These are phyloP conservation scores for Aphanomyces stellatus DNA, from an alignment of 352 stramenopile species.

Conservation along the genomic window DNA sequence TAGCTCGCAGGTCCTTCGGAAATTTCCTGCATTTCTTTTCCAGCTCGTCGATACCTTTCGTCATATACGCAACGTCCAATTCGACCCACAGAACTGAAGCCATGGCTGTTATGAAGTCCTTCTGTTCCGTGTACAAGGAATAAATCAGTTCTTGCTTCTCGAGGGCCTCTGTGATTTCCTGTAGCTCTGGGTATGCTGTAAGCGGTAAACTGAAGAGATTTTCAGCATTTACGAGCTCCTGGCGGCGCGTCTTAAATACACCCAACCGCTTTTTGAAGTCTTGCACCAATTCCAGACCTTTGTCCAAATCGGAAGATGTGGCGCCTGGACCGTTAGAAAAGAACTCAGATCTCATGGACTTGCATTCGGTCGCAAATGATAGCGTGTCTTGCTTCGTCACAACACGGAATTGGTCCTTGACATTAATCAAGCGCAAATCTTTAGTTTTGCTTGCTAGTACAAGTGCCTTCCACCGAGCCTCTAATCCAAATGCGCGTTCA, in stretches of 20 bases:
- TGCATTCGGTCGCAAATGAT: conserved; percentile 82
- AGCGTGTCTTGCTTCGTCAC: conserved; percentile 89
- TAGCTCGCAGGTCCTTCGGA: conserved; percentile 83
- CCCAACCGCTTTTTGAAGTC: conserved; percentile 79
- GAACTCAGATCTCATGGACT: conserved; percentile 82
- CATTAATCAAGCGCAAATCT: conserved; percentile 86
- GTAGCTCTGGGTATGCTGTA: conserved; percentile 86
- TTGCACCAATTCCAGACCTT: conserved; percentile 78
- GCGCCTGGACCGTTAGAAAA: conserved; percentile 75
- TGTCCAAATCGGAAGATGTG: conserved; percentile 78
- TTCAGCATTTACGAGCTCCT: conserved; percentile 91
- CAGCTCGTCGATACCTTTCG: conserved; percentile 88
- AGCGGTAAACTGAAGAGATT: conserved; percentile 90
- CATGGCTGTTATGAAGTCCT: conserved; percentile 87
- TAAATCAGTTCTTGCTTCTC: conserved; percentile 89
- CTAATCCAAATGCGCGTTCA: conserved; percentile 64
- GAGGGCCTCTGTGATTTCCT: conserved; percentile 76
- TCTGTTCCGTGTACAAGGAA: conserved; percentile 87
- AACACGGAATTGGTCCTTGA: conserved; percentile 92
- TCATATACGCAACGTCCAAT: conserved; percentile 87
- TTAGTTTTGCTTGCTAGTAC: conserved; percentile 86
- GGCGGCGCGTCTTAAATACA: conserved; percentile 59
- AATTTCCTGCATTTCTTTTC: conserved; percentile 90
- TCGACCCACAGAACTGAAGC: conserved; percentile 90
- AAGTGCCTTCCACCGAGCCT: conserved; percentile 75